Conservation (phyloP, 2,329 filamentous ascomycete genomes). For the Pseudocercospora eumusae region DNA sequence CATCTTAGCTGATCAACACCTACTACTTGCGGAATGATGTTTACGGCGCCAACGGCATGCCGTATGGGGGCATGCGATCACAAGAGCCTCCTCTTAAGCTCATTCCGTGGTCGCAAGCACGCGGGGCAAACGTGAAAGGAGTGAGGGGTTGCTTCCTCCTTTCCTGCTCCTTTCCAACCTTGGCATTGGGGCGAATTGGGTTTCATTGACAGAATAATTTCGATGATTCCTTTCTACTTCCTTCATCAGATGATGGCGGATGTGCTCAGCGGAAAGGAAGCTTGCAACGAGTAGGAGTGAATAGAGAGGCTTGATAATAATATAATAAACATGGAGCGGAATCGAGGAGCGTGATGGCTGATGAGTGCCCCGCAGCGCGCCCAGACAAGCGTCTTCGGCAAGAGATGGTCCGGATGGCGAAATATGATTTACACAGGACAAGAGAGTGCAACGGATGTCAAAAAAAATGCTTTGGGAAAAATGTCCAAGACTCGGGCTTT, state of each 20-base stretch:
- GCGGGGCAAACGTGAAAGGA: not conserved
- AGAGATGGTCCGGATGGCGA: not conserved
- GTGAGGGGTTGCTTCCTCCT: not conserved
- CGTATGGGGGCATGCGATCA: constrained; percentile 2
- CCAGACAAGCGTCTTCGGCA: not conserved
- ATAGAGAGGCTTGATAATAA: not conserved
- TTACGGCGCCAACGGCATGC: constrained; percentile 2
- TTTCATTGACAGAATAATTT: not conserved
- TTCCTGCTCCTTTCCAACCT: not conserved
- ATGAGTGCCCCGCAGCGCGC: not conserved
- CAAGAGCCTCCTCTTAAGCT: not conserved
- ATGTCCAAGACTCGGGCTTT: not conserved
- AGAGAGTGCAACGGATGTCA: not conserved
- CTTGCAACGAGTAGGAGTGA: not conserved
- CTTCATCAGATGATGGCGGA: not conserved
- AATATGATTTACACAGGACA: not conserved
- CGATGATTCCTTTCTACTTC: not conserved
- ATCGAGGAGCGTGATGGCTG: not conserved
- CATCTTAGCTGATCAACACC: constrained; percentile 1
- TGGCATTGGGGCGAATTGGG: not conserved
- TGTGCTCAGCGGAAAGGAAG: not conserved
- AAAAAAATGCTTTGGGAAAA: not conserved
- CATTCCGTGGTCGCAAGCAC: not conserved
- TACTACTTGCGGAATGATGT: not conserved
- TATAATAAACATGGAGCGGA: not conserved